phyloP scores from a whole-genome alignment of 2,329 filamentous ascomycete genomes.

The Fusarium miscanthi region DNA sequence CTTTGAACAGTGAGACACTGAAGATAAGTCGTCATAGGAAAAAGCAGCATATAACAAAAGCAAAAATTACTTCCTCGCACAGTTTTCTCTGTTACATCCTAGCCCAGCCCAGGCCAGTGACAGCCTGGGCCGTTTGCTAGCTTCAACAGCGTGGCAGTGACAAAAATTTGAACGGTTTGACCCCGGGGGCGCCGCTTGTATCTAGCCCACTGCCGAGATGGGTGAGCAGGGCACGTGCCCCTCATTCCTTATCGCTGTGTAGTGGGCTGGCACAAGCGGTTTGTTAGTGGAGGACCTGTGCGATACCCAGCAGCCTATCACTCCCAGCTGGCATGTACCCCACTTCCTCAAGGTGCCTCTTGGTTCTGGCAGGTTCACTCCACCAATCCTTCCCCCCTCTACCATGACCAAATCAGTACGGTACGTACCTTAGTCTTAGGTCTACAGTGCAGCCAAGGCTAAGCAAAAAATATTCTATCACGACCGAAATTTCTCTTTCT shows the following conservation, averaged over 20 bases:
- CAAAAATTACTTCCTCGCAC: conserved; percentile 15
- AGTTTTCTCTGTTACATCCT: conserved; percentile 15
- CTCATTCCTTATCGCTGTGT: conserved; percentile 12
- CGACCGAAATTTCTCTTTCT: conserved; percentile 54
- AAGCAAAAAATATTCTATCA: conserved; percentile 51
- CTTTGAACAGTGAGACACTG: conserved; percentile 19
- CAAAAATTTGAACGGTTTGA: conserved; percentile 39
- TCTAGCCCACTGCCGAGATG: conserved; percentile 36
- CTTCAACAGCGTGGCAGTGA: conserved; percentile 33
- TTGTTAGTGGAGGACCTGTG: conserved; percentile 30
- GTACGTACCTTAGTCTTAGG: conserved; percentile 41
- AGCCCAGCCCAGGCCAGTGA: conserved; percentile 2
- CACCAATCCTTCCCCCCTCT: conserved; percentile 40
- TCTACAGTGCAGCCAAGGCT: conserved; percentile 23
- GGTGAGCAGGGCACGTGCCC: conserved; percentile 33
- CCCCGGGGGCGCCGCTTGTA: conserved; percentile 37
- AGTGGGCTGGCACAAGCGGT: not conserved
- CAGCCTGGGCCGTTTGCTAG: conserved; percentile 29
- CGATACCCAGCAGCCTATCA: conserved; percentile 24
- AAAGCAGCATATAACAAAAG: not conserved
- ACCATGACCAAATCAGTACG: conserved; percentile 37
- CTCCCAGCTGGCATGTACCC: conserved; percentile 23
- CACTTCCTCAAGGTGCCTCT: conserved; percentile 5
- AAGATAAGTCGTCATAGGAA: conserved; percentile 9
- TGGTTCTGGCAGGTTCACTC: conserved; percentile 39